Evolutionary conservation across 495 filamentous ascomycete species (phyloP).

Genomic region (Thermochaetoides thermophila): DNA sequence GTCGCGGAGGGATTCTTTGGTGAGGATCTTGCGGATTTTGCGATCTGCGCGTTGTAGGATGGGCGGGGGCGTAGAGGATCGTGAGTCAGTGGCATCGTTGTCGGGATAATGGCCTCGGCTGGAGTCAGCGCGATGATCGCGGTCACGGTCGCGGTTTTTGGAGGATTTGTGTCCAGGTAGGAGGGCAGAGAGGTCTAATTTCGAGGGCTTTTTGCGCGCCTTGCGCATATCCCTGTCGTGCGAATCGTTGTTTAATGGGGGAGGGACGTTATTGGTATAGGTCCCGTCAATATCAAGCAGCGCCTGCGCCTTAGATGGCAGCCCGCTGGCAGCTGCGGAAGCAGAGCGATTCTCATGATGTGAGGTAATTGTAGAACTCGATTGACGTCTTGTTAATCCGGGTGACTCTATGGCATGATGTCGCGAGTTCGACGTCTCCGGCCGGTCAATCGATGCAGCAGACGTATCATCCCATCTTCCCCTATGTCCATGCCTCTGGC

Average conservation of each 20-base stretch:
- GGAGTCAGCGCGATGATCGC: too few relatives aligned
- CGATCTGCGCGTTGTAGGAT: constrained; percentile 13
- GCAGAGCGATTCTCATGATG: constrained; percentile 41
- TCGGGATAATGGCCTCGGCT: constrained; percentile 2
- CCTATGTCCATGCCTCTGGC: too few relatives aligned
- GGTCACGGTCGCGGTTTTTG: constrained; percentile 9
- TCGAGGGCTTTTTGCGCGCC: constrained; percentile 31
- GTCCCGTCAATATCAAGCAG: constrained; percentile 28
- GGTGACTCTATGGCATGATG: too few relatives aligned
- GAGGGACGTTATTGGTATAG: constrained; percentile 2
- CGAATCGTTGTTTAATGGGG: too few relatives aligned
- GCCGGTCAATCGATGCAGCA: constrained; percentile 5
- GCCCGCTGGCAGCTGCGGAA: constrained; percentile 39
- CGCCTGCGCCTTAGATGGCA: constrained; percentile 28
- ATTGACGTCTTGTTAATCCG: too few relatives aligned
- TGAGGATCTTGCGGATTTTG: constrained; percentile 12
- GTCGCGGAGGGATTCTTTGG: constrained; percentile 24
- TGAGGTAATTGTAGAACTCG: constrained; percentile 38
- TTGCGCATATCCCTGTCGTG: too few relatives aligned
- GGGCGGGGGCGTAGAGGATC: constrained; percentile 1
- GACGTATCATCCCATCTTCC: too few relatives aligned
- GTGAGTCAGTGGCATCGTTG: not conserved
- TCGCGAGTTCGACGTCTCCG: too few relatives aligned
- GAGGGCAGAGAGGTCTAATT: constrained; percentile 31
- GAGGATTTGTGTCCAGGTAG: constrained; percentile 8